Base-by-base conservation (phyloP, 208 protist species). In the Crithidia thermophila region DNA sequence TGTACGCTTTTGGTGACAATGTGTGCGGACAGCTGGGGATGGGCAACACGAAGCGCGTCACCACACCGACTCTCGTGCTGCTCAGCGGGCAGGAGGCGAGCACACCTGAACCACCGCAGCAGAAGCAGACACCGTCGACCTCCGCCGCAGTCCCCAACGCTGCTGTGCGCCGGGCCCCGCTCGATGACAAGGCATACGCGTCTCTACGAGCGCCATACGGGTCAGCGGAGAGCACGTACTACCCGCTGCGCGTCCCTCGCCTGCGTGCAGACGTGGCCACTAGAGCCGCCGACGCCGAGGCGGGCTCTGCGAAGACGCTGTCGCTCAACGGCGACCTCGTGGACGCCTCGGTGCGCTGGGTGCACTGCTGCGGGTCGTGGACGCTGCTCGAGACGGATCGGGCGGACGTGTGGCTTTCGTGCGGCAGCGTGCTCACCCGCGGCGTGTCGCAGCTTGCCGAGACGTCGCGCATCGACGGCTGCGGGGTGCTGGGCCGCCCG, bases 1-100 rank as follows among this genome's bases (percentile, higher is more conserved):
- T 95, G 27, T 77, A 93, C 21, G 87, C 84, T 5, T 95, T 92
- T 67, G 90, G 90, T 25, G 84, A 91, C 57, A 95, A 95, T 71
- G 77, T 67, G 21, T 84, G 79, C 46, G 90, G 90, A 5, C 90
- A 95, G 65, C 73, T 95, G 55, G 90, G 90, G 18, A 51, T 91
- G 23, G 90, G 90, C 30, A 75, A 84, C 60, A 90, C 82, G 16
- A 60, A 72, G 30, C 76, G 74, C 2, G 76, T 64, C 25, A 43
- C 0, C 20, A 42, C 40, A 16, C 69, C 69, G 4, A 75, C 69
- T 8, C 10, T 36, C 23, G 69, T 75, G 11, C 60, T 61, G 20
- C 46, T 75, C 3, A 33, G 2, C 18, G 25, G 37, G 21, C 45
- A 58, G 46, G 53, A 51, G 11, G 31, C 4, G 8, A 21, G 18